phyloP scores from a whole-genome alignment of 208 protist species.

The Crithidia acanthocephali region DNA sequence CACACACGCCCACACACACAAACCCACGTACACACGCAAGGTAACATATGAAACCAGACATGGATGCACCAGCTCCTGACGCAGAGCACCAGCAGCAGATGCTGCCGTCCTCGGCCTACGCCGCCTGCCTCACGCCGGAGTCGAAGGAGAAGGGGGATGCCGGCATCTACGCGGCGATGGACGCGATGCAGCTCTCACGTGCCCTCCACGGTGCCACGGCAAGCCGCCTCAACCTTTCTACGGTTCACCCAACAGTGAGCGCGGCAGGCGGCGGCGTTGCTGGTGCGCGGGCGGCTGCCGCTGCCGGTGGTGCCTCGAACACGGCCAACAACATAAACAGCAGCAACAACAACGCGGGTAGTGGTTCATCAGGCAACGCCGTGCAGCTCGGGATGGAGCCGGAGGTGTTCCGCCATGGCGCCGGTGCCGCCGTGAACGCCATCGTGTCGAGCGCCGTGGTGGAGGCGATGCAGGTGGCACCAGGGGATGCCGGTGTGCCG shows the following conservation, averaged over 20 bases:
- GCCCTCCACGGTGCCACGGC: constrained; percentile 67
- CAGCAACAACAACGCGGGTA: constrained; percentile 1
- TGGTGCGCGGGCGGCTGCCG: too few species aligned
- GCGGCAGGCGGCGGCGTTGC: neutral
- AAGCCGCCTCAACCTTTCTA: constrained; percentile 42
- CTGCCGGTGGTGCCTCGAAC: neutral
- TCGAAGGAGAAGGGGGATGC: constrained; percentile 78
- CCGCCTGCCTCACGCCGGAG: constrained; percentile 33
- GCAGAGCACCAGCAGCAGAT: neutral
- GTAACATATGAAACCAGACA: neutral
- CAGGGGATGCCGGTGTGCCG: neutral
- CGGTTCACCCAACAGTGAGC: constrained; percentile 12
- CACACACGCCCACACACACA: neutral
- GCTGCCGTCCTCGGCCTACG: neutral
- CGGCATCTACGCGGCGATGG: constrained; percentile 76
- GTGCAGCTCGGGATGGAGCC: constrained; percentile 30
- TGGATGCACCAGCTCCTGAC: neutral
- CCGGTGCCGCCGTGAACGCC: constrained; percentile 9
- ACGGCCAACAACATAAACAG: neutral
- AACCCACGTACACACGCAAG: neutral
- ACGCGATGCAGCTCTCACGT: constrained; percentile 62
- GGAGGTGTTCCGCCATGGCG: constrained; percentile 16
- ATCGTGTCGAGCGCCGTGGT: constrained; percentile 12
- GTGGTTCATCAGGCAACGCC: neutral
- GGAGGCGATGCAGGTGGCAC: constrained; percentile 11